Evolutionary conservation across 225 moss, liverwort and hornwort genomes (phyloP), one percentile per base, ranked within the genome.

Genomic region (Rhytidiadelphus loreus): DNA sequence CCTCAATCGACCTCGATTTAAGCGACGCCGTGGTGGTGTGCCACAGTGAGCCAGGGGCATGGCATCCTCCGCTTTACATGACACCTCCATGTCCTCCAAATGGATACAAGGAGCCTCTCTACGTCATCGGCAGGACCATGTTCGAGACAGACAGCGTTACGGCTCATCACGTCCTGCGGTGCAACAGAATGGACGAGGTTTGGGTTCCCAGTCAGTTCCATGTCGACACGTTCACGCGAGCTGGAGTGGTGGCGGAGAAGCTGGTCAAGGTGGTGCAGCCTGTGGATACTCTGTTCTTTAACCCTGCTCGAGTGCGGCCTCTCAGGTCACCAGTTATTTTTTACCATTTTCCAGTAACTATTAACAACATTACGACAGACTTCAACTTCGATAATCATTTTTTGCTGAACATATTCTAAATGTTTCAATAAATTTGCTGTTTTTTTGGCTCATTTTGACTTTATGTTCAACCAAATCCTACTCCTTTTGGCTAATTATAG

Each of bases 41-140:
- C 88, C 95, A 95, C 80, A 95, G 95, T 81, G 95, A 95, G 76
- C 95, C 93, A 44, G 93, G 93, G 83, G 95, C 95, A 83, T 95
- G 95, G 95, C 87, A 95, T 83, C 95, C 95, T 78, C 91, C 95
- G 26, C 84, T 95, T 20, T 95, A 77, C 29, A 80, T 91, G 83
- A 95, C 95, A 70, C 60, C 86, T 58, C 93, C 92, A 26, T 95
- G 95, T 89, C 95, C 95, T 91, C 95, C 95, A 32, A 90, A 86
- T 79, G 95, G 92, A 61, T 95, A 93, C 55, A 62, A 86, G 29
- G 77, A 89, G 29, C 88, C 95, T 77, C 84, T 87, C 55, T 95
- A 88, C 83, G 77, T 93, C 55, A 77, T 95, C 32, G 95, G 95
- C 69, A 92, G 95, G 82, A 95, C 95, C 60, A 95, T 95, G 93